These are phyloP conservation scores for Earliella scabrosa DNA, from an alignment of 1,284 basidiomycete species.

Conservation along the genomic window DNA sequence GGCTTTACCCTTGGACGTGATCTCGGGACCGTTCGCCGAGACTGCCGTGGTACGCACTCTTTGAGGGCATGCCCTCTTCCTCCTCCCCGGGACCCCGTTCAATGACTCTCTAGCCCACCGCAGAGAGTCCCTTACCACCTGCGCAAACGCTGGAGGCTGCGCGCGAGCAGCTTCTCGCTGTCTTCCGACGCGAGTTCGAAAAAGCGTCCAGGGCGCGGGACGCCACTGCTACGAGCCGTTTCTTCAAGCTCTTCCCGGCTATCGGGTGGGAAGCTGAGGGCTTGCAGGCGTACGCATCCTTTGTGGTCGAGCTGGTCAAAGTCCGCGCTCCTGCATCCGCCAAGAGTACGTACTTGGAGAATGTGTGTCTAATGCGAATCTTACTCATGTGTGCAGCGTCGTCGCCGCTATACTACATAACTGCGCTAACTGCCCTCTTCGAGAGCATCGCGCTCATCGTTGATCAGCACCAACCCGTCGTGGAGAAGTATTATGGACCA, in stretches of 20 bases:
- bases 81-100: slow-evolving; percentile 8
- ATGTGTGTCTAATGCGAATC: too few relatives aligned
- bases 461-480: slow-evolving; percentile 96
- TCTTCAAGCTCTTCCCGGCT: slow-evolving; percentile 96
- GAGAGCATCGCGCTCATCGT: slow-evolving; percentile 96
- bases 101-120: slow-evolving; percentile 70
- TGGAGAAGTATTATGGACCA: slow-evolving; percentile 95
- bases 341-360: slow-evolving; percentile 72
- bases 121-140: slow-evolving; percentile 87
- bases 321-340: slow-evolving; percentile 75
- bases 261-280: slow-evolving; percentile 94
- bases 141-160: slow-evolving; percentile 80
- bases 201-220: slow-evolving; percentile 81
- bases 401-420: slow-evolving; percentile 88
- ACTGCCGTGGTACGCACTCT: slow-evolving; percentile 83
- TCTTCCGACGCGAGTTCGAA: slow-evolving; percentile 82
- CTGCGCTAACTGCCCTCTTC: slow-evolving; percentile 86
- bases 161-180: slow-evolving; percentile 74
- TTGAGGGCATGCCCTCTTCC: background rate
- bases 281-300: slow-evolving; percentile 91
- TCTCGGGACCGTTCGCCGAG: slow-evolving; percentile 86
- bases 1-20: slow-evolving; percentile 78
- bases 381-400: slow-evolving; percentile 58
- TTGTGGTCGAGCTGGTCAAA: slow-evolving; percentile 90
- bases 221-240: slow-evolving; percentile 88